Base-by-base conservation (phyloP, 2,329 filamentous ascomycete species). In the Thelonectria rubi region DNA sequence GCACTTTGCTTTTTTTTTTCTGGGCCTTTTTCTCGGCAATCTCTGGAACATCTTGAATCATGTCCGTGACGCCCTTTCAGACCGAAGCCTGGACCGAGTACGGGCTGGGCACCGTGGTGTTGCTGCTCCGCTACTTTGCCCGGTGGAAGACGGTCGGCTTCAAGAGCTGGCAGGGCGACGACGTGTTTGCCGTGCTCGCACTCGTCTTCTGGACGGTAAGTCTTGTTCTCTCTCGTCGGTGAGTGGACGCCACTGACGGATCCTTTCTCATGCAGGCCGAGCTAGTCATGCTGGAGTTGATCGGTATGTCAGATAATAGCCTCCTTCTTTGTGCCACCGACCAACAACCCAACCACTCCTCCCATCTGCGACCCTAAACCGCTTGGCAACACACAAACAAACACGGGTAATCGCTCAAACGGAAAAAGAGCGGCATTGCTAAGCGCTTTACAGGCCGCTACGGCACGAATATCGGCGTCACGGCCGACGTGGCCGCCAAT, bases 51-150 rank as follows among this genome's bases (percentile, higher is more conserved):
- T 26, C 9, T 8, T 9, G 24, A 47, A 51, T 26, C 42, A 74
- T 72, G 69, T 42, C 65, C 11, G 72, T 73, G n/a, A 79, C 77
- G 5, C 78, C 79, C 3, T 81, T 81, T 57, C 76, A 79, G 59
- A 73, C 68, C 2, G 79, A 81, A 64, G 78, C 78, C 9, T 82
- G 80, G 79, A 71, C 72, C 15, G 80, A 82, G 56, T 81, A 80
- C 49, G 75, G 71, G 1, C 67, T 82, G 26, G 79, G 79, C 2
- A 63, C 75, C 2, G 1, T 74, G 8, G 64, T 81, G 3, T 62
- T 82, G 3, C 62, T 80, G 2, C 59, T 78, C 5, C 77, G 80
- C 14, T 77, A 78, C 59, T 76, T 75, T 60, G 75, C 78, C 2
- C 69, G 80, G 34, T 74, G 73, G 66, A 78, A 73, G 54, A 64